Conservation (phyloP, 345 rosid genomes). For the Draba incana region DNA sequence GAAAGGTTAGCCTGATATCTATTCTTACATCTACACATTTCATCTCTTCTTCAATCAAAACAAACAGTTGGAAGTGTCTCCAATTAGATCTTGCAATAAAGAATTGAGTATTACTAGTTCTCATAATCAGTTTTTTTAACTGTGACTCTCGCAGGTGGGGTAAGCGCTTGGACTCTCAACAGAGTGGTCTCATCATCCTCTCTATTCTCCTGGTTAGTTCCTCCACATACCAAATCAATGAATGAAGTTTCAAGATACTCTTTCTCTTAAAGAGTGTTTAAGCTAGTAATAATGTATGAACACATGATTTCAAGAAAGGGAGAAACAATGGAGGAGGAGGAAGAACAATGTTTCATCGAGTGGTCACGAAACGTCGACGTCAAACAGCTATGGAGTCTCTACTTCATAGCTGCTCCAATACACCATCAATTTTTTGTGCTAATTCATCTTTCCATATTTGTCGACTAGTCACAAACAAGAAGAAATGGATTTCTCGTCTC, state of each 20-base stretch:
- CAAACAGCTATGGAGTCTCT: constrained; percentile 45
- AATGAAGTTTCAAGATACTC: too few species aligned
- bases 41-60: neutral
- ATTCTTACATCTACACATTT: neutral
- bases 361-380: constrained; percentile 24
- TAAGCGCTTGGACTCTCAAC: too few species aligned
- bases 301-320: constrained; percentile 44
- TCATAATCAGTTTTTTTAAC: constrained; percentile 7
- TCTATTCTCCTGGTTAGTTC: too few species aligned
- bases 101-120: neutral
- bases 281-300: too few species aligned
- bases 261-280: too few species aligned
- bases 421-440: constrained; percentile 25
- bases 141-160: too few species aligned
- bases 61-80: neutral
- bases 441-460: constrained; percentile 33
- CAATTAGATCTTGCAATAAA: neutral
- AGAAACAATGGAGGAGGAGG: constrained; percentile 42
- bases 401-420: constrained; percentile 39
- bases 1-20: constrained; percentile 64
- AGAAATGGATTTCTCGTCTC: neutral
- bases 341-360: constrained; percentile 48
- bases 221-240: too few species aligned
- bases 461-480: constrained; percentile 16
- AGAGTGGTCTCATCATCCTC: too few species aligned